These are phyloP conservation scores for Xylariaceae sp. DNA, from an alignment of 2,329 filamentous ascomycete genomes.

Conservation along the genomic window DNA sequence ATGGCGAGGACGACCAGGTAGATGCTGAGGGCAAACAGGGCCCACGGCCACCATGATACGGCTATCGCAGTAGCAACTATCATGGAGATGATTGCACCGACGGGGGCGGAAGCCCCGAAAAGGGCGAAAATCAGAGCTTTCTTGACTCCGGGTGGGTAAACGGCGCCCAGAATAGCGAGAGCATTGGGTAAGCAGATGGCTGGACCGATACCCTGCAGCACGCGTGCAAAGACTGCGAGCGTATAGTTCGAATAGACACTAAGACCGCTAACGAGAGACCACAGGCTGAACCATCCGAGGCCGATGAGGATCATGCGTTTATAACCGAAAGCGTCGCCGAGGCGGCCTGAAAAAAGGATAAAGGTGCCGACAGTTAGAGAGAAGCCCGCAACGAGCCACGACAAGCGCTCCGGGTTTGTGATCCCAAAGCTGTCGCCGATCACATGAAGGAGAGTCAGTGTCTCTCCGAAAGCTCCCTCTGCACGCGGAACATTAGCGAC, in stretches of 20 bases:
- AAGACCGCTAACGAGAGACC: constrained; percentile 43
- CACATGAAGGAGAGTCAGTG: constrained; percentile 32
- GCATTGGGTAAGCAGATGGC: constrained; percentile 53
- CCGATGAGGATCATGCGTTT: constrained; percentile 46
- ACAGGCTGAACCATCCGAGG: constrained; percentile 46
- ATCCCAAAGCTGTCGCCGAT: constrained; percentile 43
- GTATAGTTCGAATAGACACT: constrained; percentile 37
- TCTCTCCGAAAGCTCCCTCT: constrained; percentile 17
- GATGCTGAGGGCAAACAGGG: constrained; percentile 23
- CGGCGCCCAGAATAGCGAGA: constrained; percentile 49
- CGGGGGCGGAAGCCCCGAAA: constrained; percentile 29
- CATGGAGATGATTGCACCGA: constrained; percentile 22
- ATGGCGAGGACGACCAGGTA: constrained; percentile 20
- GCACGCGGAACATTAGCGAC: background rate
- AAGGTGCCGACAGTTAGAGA: constrained; percentile 48
- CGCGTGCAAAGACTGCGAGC: constrained; percentile 41
- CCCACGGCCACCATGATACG: constrained; percentile 30
- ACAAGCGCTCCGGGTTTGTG: constrained; percentile 37
- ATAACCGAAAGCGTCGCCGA: constrained; percentile 48
- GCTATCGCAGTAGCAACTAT: constrained; percentile 20
- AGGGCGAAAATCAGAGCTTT: constrained; percentile 31
- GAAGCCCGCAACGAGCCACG: constrained; percentile 47
- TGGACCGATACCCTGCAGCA: constrained; percentile 48
- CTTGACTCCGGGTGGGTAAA: constrained; percentile 37
- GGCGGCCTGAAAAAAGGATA: constrained; percentile 47